Percentiles rank a stretch among this genome's conserved stretches.
phyloP scores from a whole-genome alignment of 2,329 filamentous ascomycete genomes.

The Neofusicoccum parvum region DNA sequence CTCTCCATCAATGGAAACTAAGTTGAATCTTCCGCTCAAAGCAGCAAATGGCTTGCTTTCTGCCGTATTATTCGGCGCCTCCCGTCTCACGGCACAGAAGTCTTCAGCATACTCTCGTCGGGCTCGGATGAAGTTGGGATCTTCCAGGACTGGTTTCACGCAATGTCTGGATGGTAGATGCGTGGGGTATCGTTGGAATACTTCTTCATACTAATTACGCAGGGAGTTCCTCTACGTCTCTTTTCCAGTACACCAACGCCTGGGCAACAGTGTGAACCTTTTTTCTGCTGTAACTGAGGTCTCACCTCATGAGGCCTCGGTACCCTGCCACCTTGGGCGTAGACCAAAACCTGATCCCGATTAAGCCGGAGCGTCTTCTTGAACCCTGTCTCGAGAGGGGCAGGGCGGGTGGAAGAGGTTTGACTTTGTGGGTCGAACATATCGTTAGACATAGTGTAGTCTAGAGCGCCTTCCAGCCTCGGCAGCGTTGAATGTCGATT shows the following conservation, averaged over 20 bases:
- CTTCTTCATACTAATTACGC: background rate
- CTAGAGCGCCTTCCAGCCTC: background rate
- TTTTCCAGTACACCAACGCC: slow-evolving; percentile 39
- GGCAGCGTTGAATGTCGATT: background rate
- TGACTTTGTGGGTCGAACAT: slow-evolving; percentile 95
- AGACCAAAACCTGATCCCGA: slow-evolving; percentile 77
- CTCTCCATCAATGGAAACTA: background rate
- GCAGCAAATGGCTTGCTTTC: background rate
- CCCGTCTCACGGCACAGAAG: background rate
- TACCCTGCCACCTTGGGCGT: slow-evolving; percentile 76
- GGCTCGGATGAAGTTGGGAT: background rate
- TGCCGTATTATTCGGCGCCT: background rate
- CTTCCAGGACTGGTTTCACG: background rate
- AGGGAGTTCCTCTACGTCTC: background rate
- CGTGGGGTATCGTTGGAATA: background rate
- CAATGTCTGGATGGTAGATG: background rate
- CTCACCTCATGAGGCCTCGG: slow-evolving; percentile 71
- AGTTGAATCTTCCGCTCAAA: background rate
- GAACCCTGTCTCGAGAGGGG: slow-evolving; percentile 77
- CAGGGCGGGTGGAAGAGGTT: slow-evolving; percentile 84
- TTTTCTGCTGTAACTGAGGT: slow-evolving; percentile 60
- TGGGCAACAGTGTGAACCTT: slow-evolving; percentile 53
- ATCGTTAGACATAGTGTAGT: background rate
- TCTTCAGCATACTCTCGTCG: background rate
- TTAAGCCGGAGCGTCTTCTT: slow-evolving; percentile 99